phyloP scores from a whole-genome alignment of 163 green algal genomes.

The Scenedesmus sp. region DNA sequence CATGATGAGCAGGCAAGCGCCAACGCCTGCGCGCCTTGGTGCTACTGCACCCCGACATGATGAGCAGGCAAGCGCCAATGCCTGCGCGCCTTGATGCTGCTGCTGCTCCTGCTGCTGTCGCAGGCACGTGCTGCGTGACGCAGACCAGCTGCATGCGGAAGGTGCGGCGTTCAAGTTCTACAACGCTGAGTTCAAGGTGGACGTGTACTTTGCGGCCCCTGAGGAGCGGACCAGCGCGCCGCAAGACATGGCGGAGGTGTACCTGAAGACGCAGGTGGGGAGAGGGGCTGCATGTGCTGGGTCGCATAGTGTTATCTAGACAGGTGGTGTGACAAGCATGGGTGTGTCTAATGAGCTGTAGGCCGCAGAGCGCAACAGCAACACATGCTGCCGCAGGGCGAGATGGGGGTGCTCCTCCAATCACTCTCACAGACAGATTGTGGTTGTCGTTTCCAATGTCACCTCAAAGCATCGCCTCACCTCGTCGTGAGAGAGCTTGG shows the following conservation, averaged over 20 bases:
- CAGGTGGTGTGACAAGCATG: not conserved
- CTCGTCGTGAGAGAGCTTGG: too few relatives aligned
- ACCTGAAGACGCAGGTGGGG: slow-evolving; percentile 38
- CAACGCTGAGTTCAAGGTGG: slow-evolving; percentile 48
- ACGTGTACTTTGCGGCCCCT: slow-evolving; percentile 40
- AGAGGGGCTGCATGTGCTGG: too few relatives aligned
- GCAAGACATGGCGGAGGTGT: slow-evolving; percentile 21
- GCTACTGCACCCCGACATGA: not conserved
- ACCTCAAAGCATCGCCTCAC: too few relatives aligned
- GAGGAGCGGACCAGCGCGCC: not conserved
- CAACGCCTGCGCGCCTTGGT: not conserved
- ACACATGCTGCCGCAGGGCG: too few relatives aligned
- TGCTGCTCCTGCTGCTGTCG: slow-evolving; percentile 1
- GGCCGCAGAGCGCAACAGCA: too few relatives aligned
- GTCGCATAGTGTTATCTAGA: too few relatives aligned
- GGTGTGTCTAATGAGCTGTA: too few relatives aligned
- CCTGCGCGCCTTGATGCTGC: not conserved
- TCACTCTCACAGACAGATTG: too few relatives aligned
- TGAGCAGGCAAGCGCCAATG: too few relatives aligned
- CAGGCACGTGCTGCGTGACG: slow-evolving; percentile 37
- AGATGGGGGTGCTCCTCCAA: too few relatives aligned
- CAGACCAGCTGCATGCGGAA: slow-evolving; percentile 25
- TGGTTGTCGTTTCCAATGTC: too few relatives aligned
- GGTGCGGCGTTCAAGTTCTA: slow-evolving; percentile 33
- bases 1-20: too few relatives aligned